A percentile compares a stretch with the other conserved stretches of the same genome.
These are phyloP conservation scores for Coprinopsis sp. DNA, from an alignment of 768 basidiomycete species.

Conservation along the genomic window DNA sequence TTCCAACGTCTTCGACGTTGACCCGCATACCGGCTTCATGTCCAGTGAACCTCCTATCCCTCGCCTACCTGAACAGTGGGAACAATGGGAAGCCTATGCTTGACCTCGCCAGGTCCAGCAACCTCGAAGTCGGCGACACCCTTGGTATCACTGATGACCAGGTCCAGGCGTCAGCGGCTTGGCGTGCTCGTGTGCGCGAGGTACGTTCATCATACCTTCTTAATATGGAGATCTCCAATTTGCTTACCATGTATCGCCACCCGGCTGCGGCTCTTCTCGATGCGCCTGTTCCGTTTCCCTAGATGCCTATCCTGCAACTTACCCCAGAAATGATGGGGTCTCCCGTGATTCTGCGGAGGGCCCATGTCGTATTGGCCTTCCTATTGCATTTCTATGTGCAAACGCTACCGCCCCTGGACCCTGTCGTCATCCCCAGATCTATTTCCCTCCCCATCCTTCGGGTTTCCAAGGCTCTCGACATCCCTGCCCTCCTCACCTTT, in stretches of 20 bases:
- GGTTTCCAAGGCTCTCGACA: slow-evolving; percentile 63
- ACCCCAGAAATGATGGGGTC: slow-evolving; percentile 44
- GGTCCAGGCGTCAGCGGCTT: slow-evolving; percentile 38
- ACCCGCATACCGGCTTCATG: slow-evolving; percentile 88
- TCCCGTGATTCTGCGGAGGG: slow-evolving; percentile 62
- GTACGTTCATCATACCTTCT: slow-evolving; percentile 29
- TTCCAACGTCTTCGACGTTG: slow-evolving; percentile 88
- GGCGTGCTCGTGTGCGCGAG: slow-evolving; percentile 47
- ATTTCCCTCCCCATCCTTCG: slow-evolving; percentile 76
- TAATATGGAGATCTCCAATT: no score
- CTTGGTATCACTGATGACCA: slow-evolving; percentile 38
- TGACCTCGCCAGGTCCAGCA: slow-evolving; percentile 41
- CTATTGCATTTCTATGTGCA: slow-evolving; percentile 82
- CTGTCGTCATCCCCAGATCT: slow-evolving; percentile 65
- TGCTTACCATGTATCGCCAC: background rate
- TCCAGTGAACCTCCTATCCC: slow-evolving; percentile 67
- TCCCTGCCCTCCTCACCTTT: slow-evolving; percentile 90
- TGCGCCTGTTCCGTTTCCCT: background rate
- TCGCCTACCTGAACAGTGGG: slow-evolving; percentile 60
- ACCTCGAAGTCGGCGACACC: slow-evolving; percentile 61
- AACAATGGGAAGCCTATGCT: slow-evolving; percentile 67
- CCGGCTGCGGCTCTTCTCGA: background rate
- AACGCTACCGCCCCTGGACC: slow-evolving; percentile 43
- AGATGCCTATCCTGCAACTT: slow-evolving; percentile 49
- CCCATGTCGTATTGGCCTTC: slow-evolving; percentile 73